phyloP scores from a whole-genome alignment of 129 eudicot species.

The Deinandra increscens region DNA sequence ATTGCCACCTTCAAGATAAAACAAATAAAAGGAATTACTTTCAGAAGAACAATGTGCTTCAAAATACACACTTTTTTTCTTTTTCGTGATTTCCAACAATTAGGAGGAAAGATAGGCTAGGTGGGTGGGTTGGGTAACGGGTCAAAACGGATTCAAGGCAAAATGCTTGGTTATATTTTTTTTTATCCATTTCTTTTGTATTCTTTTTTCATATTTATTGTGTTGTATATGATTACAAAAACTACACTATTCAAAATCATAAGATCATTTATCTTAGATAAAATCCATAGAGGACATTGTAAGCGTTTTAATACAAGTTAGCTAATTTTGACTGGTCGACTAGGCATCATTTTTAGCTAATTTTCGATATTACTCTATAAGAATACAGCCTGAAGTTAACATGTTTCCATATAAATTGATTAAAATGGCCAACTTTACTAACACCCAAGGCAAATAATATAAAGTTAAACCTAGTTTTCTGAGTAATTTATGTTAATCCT shows the following conservation, averaged over 20 bases:
- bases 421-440: not conserved
- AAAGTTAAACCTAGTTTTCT: not conserved
- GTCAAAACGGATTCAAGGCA: too few relatives aligned
- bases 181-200: too few relatives aligned
- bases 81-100: not conserved
- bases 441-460: not conserved
- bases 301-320: not conserved
- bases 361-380: not conserved
- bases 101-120: too few relatives aligned
- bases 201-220: too few relatives aligned
- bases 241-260: too few relatives aligned
- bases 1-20: constrained; percentile 26
- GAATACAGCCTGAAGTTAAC: not conserved
- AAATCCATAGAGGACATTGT: too few relatives aligned
- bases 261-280: too few relatives aligned
- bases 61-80: not conserved
- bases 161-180: too few relatives aligned
- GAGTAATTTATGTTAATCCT: not conserved
- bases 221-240: too few relatives aligned
- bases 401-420: not conserved
- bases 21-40: not conserved
- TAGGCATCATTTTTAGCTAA: not conserved
- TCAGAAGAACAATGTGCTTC: constrained; percentile 7
- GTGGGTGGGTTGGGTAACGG: too few relatives aligned
- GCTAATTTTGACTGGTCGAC: not conserved